phyloP scores from a whole-genome alignment of 202 grass and related monocot genomes.

The Panicum virgatum region DNA sequence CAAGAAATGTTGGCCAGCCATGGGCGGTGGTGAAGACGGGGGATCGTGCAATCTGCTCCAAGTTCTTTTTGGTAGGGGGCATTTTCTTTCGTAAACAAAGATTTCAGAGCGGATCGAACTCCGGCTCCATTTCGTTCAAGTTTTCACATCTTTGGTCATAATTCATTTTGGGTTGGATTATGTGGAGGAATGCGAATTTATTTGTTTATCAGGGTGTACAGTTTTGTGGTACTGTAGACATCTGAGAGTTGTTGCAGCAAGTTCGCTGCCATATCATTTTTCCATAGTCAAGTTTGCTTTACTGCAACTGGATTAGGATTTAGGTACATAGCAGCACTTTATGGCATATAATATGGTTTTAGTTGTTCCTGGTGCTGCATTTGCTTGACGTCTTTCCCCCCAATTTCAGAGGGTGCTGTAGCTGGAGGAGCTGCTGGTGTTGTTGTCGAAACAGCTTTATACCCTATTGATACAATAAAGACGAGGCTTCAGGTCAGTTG shows the following conservation, averaged over 20 bases:
- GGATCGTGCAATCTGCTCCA: constrained; percentile 8
- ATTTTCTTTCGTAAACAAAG: background rate
- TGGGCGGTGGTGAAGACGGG: constrained; percentile 9
- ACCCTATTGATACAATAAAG: constrained; percentile 92
- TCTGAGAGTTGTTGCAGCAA: background rate
- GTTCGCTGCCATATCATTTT: background rate
- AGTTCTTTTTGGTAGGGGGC: background rate
- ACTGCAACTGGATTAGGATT: background rate
- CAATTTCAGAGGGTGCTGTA: constrained; percentile 67
- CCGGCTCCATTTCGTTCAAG: background rate
- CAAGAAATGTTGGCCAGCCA: background rate
- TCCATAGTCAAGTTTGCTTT: background rate
- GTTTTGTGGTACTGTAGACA: background rate
- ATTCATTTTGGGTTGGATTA: background rate
- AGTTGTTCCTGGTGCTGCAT: background rate
- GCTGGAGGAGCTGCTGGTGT: constrained; percentile 80
- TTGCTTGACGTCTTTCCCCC: background rate
- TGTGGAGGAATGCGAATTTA: background rate
- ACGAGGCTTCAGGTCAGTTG: constrained; percentile 76
- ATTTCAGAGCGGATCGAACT: background rate
- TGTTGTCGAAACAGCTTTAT: constrained; percentile 75
- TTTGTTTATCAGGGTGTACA: background rate
- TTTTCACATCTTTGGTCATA: background rate
- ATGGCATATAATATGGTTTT: background rate
- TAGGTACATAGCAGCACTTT: background rate